Percentiles rank a stretch among this genome's conserved stretches.
These are phyloP conservation scores for Pythium plurisporium DNA, from an alignment of 352 stramenopile species.

Conservation along the genomic window DNA sequence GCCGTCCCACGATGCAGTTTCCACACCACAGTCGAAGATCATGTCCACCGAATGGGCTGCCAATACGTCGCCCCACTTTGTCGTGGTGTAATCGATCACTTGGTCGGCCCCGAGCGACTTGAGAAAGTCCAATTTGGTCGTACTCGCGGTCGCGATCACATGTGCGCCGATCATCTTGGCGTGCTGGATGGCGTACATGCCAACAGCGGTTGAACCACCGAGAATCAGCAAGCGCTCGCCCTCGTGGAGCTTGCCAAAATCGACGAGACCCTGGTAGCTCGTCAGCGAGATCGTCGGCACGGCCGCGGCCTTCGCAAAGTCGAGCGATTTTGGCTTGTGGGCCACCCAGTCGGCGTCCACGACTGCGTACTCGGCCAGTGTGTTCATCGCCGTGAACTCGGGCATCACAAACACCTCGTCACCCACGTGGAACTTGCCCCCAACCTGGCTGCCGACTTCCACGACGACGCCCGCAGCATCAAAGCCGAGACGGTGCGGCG, in stretches of 20 bases:
- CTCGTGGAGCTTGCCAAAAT: constrained; percentile 31
- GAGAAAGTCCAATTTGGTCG: constrained; percentile 28
- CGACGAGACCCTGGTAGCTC: constrained; percentile 28
- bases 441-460: not conserved
- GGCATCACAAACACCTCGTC: constrained; percentile 21
- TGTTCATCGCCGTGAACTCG: not conserved
- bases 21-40: constrained; percentile 19
- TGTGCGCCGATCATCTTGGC: constrained; percentile 25
- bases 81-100: constrained; percentile 39
- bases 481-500: constrained; percentile 29
- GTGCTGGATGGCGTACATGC: constrained; percentile 38
- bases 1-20: constrained; percentile 26
- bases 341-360: constrained; percentile 29
- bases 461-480: constrained; percentile 17
- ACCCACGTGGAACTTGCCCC: not conserved
- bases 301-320: constrained; percentile 35
- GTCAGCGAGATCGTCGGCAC: constrained; percentile 29
- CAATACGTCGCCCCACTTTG: constrained; percentile 33
- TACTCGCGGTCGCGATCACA: constrained; percentile 27
- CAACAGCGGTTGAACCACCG: constrained; percentile 31
- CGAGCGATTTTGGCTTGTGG: constrained; percentile 34
- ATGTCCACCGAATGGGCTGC: constrained; percentile 13
- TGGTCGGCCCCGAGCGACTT: constrained; percentile 32
- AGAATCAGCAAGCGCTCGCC: constrained; percentile 38
- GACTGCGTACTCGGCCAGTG: constrained; percentile 38